Evolutionary conservation across 208 protist species (phyloP).

Genomic region (Trypanosoma caninum): DNA sequence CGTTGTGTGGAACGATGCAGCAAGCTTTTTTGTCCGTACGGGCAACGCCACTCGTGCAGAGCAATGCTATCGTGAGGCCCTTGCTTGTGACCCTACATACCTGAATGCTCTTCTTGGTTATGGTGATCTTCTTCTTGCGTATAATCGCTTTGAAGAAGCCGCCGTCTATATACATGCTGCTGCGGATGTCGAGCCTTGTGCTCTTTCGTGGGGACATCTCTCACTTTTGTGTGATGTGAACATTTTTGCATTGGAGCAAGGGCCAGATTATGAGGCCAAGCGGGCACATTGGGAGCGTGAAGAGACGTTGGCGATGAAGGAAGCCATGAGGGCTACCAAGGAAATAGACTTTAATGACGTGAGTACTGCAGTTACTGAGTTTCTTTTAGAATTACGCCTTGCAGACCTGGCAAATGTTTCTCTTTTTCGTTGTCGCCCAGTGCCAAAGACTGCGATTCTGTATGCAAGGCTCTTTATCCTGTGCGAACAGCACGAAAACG

Average conservation of each 20-base stretch:
- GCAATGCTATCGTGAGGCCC: conserved; percentile 87
- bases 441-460: conserved; percentile 48
- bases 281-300: conserved; percentile 54
- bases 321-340: conserved; percentile 30
- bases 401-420: conserved; percentile 70
- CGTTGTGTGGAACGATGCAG: conserved; percentile 71
- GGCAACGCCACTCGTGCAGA: conserved; percentile 80
- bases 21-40: conserved; percentile 67
- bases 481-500: conserved; percentile 65
- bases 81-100: conserved; percentile 59
- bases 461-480: conserved; percentile 77
- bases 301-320: conserved; percentile 42
- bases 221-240: conserved; percentile 61
- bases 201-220: conserved; percentile 70
- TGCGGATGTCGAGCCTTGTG: conserved; percentile 46
- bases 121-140: conserved; percentile 74
- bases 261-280: conserved; percentile 37
- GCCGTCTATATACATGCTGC: conserved; percentile 84
- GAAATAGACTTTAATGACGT: conserved; percentile 25
- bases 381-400: conserved; percentile 63
- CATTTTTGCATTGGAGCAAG: conserved; percentile 40
- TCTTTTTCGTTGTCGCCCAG: conserved; percentile 49
- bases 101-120: conserved; percentile 70
- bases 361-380: conserved; percentile 35
- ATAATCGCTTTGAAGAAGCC: conserved; percentile 75